Conservation (phyloP, 192 early-diverging fungal species). For the Entomortierella chlamydospora region DNA sequence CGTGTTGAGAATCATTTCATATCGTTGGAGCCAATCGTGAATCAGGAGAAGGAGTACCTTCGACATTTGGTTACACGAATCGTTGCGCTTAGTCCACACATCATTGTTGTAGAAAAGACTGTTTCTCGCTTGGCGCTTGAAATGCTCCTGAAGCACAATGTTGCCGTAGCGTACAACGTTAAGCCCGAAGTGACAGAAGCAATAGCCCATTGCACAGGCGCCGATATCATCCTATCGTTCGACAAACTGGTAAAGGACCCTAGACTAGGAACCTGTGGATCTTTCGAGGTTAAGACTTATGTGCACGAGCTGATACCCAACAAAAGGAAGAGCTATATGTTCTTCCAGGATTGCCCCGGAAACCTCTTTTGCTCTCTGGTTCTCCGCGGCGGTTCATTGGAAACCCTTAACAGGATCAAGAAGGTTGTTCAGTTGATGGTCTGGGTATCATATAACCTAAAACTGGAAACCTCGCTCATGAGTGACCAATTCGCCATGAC, state of each 20-base stretch:
- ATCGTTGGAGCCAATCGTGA: constrained; percentile 82
- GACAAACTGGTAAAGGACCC: constrained; percentile 74
- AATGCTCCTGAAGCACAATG: constrained; percentile 78
- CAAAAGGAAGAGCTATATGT: constrained; percentile 86
- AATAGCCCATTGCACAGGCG: constrained; percentile 87
- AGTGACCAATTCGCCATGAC: constrained; percentile 80
- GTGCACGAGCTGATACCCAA: constrained; percentile 85
- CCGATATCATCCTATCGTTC: constrained; percentile 84
- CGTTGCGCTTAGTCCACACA: constrained; percentile 75
- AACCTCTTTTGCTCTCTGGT: constrained; percentile 89
- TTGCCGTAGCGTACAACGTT: constrained; percentile 89
- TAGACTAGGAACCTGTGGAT: constrained; percentile 81
- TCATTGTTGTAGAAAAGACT: constrained; percentile 85
- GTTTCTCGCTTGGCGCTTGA: constrained; percentile 90
- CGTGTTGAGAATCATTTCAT: constrained; percentile 79
- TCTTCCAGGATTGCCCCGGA: constrained; percentile 86
- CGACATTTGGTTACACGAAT: constrained; percentile 84
- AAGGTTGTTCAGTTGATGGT: constrained; percentile 85
- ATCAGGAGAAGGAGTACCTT: constrained; percentile 88
- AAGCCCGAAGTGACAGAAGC: constrained; percentile 88
- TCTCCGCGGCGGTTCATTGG: constrained; percentile 83
- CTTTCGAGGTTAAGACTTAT: constrained; percentile 84
- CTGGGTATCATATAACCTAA: constrained; percentile 88
- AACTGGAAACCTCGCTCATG: constrained; percentile 85
- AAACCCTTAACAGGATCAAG: constrained; percentile 80